Conservation (phyloP, 768 basidiomycete genomes). For the Rhodotorula graminis region DNA sequence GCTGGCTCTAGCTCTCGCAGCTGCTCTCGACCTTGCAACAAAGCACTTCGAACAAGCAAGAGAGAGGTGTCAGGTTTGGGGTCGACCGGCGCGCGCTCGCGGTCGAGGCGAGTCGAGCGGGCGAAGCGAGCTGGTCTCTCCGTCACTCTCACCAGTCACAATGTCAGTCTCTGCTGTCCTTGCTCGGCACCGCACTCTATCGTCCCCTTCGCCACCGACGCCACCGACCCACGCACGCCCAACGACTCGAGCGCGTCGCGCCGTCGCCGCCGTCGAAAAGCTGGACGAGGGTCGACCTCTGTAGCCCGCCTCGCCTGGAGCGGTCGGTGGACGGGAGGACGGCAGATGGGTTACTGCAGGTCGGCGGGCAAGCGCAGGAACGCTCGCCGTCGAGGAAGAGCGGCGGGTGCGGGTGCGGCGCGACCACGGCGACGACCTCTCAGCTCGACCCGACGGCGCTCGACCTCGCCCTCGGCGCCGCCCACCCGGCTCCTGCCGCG, state of each 20-base stretch:
- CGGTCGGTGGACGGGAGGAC: no score
- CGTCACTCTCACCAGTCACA: conserved; percentile 1
- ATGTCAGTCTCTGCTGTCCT: conserved; percentile 2
- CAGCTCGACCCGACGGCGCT: not conserved
- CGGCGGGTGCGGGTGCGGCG: no score
- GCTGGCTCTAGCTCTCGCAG: no score
- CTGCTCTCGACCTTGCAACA: no score
- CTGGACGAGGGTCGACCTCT: not conserved
- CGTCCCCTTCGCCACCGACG: not conserved
- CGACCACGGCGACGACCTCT: not conserved
- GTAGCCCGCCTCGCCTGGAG: not conserved
- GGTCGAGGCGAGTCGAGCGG: not conserved
- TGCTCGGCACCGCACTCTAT: not conserved
- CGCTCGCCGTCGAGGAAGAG: not conserved
- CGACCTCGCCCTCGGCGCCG: no score
- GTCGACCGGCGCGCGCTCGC: no score
- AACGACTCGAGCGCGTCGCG: not conserved
- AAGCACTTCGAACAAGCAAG: no score
- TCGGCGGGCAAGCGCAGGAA: not conserved
- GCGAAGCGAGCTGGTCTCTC: not conserved
- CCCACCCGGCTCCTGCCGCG: no score
- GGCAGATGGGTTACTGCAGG: no score
- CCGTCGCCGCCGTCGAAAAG: not conserved
- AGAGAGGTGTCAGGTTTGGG: no score
- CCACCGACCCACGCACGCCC: no score